phyloP scores from a whole-genome alignment of 441 rosid species.

The Euphorbia corollata region DNA sequence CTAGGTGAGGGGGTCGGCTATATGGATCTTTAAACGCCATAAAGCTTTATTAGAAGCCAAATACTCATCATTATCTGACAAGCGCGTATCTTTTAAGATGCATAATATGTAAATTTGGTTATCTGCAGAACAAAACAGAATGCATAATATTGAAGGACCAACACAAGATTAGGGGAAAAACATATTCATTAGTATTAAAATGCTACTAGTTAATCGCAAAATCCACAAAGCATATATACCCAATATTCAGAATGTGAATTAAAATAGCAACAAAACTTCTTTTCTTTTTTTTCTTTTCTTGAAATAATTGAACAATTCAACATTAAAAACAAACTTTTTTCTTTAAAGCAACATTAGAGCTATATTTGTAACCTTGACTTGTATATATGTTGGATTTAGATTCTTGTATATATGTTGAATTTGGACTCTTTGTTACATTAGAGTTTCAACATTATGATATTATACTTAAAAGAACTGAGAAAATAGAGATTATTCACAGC shows the following conservation, averaged over 20 bases:
- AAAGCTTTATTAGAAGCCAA: no score
- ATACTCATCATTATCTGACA: no score
- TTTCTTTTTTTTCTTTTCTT: neutral
- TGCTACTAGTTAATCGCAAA: neutral
- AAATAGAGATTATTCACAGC: neutral
- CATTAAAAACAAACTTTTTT: neutral
- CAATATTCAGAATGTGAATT: neutral
- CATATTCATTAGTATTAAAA: neutral
- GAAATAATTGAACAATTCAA: neutral
- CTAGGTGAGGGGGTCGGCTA: no score
- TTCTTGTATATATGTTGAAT: neutral
- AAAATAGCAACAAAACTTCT: neutral
- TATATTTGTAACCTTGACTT: neutral
- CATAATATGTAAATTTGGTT: neutral
- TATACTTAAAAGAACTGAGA: neutral
- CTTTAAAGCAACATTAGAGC: neutral
- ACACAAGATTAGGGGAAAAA: neutral
- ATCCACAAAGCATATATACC: neutral
- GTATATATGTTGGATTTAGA: neutral
- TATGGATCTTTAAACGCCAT: no score
- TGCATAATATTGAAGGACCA: neutral
- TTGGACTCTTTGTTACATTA: neutral
- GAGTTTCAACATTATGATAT: neutral
- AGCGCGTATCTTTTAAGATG: no score
- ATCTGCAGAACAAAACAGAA: neutral